phyloP scores from a whole-genome alignment of 2,329 filamentous ascomycete species.

The Paecilomyces sp. region DNA sequence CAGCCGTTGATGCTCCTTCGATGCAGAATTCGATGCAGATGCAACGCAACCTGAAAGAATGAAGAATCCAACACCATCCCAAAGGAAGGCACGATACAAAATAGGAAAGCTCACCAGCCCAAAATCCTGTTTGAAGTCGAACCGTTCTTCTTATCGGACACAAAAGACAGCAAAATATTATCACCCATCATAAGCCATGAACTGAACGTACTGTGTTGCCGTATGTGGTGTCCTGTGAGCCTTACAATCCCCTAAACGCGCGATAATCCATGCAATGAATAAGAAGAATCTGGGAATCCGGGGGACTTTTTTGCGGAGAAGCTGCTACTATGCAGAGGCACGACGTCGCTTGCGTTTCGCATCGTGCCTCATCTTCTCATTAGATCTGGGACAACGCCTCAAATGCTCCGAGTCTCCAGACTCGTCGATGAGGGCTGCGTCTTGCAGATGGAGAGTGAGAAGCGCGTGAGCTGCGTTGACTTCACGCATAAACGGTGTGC shows the following conservation, averaged over 20 bases:
- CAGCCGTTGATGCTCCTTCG: not conserved
- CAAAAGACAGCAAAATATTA: not conserved
- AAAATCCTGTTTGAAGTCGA: not conserved
- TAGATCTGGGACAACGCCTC: not conserved
- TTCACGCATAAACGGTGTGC: conserved; percentile 20
- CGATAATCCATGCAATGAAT: not conserved
- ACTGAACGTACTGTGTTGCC: not conserved
- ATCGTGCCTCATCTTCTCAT: not conserved
- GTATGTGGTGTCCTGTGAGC: too few species aligned
- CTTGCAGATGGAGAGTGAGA: conserved; percentile 26
- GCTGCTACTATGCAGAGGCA: not conserved
- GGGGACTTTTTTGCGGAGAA: not conserved
- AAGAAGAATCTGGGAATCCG: not conserved
- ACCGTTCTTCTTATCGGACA: not conserved
- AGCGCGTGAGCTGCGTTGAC: conserved; percentile 32
- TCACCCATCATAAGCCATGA: not conserved
- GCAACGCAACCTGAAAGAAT: not conserved
- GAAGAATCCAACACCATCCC: not conserved
- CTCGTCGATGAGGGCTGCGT: conserved; percentile 6
- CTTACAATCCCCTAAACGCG: not conserved
- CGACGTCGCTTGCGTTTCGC: not conserved
- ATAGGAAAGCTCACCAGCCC: not conserved
- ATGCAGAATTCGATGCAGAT: not conserved
- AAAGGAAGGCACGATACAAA: not conserved
- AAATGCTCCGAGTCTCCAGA: not conserved